These are phyloP conservation scores for Dictyostelium citrinum DNA, from an alignment of 78 protist species.

Conservation along the genomic window DNA sequence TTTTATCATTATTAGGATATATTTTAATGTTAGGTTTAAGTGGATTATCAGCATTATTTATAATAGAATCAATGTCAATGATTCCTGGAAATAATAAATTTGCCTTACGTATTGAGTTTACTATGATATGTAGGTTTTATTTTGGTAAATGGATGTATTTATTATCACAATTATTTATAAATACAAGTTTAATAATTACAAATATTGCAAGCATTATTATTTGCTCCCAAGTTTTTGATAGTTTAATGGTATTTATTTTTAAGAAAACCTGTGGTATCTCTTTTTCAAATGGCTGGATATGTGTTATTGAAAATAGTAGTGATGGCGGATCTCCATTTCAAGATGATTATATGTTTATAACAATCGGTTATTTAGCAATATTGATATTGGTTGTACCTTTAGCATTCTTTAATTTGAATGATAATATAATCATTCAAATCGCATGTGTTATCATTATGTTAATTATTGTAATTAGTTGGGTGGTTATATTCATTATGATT, in stretches of 20 bases:
- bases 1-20: constrained; percentile 7
- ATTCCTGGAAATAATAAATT: constrained; percentile 48
- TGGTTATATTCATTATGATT: neutral
- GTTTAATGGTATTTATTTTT: constrained; percentile 39
- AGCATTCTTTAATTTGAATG: constrained; percentile 54
- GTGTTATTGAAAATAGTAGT: neutral
- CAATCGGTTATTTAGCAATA: constrained; percentile 43
- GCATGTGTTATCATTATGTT: constrained; percentile 41
- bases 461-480: constrained; percentile 21
- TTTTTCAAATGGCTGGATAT: constrained; percentile 32
- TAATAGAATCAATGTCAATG: constrained; percentile 57
- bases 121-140: constrained; percentile 24
- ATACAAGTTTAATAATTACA: constrained; percentile 21
- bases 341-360: constrained; percentile 43
- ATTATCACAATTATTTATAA: constrained; percentile 44
- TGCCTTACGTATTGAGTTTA: constrained; percentile 14
- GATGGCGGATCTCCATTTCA: constrained; percentile 35
- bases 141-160: constrained; percentile 55
- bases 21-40: constrained; percentile 2
- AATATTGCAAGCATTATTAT: constrained; percentile 53
- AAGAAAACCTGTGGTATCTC: constrained; percentile 47
- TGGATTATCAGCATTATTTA: constrained; percentile 14
- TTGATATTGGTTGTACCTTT: constrained; percentile 46
- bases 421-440: constrained; percentile 68
- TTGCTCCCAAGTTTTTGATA: constrained; percentile 51